These are phyloP conservation scores for Schrenkiella parvula DNA, from an alignment of 345 rosid species.

Conservation along the genomic window DNA sequence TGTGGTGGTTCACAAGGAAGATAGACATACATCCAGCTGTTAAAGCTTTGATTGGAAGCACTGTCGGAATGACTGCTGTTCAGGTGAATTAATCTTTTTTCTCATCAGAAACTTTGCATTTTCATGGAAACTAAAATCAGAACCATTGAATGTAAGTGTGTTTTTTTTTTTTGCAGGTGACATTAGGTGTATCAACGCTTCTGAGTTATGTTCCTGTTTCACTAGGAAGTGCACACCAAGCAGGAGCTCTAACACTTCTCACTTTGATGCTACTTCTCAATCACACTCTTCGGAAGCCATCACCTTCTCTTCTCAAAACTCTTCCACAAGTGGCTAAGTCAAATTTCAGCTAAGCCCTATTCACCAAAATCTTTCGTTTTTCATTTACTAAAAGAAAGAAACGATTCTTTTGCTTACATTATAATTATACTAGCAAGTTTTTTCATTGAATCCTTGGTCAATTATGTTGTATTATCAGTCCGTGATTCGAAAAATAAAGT, in stretches of 20 bases:
- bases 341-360: slow-evolving; percentile 20
- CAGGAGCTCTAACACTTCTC: slow-evolving; percentile 78
- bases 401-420: slow-evolving; percentile 14
- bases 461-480: slow-evolving; percentile 15
- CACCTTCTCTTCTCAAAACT: slow-evolving; percentile 63
- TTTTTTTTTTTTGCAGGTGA: slow-evolving; percentile 45
- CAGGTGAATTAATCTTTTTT: slow-evolving; percentile 46
- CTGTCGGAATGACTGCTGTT: slow-evolving; percentile 73
- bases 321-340: slow-evolving; percentile 68
- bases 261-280: slow-evolving; percentile 72
- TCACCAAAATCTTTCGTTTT: background rate
- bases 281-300: slow-evolving; percentile 78
- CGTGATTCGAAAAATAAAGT: slow-evolving; percentile 11
- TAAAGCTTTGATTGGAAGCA: slow-evolving; percentile 63
- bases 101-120: background rate
- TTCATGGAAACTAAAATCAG: background rate
- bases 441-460: background rate
- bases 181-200: slow-evolving; percentile 81
- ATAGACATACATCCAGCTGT: slow-evolving; percentile 86
- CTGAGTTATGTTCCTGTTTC: slow-evolving; percentile 81
- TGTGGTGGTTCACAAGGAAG: slow-evolving; percentile 83
- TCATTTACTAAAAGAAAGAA: slow-evolving; percentile 4
- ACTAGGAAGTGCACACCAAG: slow-evolving; percentile 81
- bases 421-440: background rate
- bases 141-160: background rate